Evolutionary conservation across 1,139 yeast genomes (phyloP), one percentile per base, ranked within the genome.

Genomic region (Hansenula sp.): DNA sequence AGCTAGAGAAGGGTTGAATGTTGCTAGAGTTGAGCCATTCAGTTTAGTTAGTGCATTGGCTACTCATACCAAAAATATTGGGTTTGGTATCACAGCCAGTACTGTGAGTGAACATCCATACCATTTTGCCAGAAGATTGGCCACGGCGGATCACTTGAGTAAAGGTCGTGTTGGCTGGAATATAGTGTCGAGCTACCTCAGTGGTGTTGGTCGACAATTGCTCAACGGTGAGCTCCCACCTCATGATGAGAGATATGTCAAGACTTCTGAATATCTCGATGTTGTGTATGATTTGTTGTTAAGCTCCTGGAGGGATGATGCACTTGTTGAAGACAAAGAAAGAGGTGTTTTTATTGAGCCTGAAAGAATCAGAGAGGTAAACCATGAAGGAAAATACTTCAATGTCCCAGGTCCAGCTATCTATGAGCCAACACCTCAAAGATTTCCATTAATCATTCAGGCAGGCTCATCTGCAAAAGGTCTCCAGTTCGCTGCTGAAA

Each of bases 401-500:
- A 63, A 52, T 6, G 72, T 69, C 11, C 71, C 70, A 2, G 73
- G 72, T 0, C 72, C 72, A 4, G 54, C 50, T 37, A 62, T 68
- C 33, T 58, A 66, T 13, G 63, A 63, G 32, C 73, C 72, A 15
- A 62, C 70, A 13, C 67, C 68, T n/a, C 74, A 68, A 47, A 63
- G 72, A 51, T 51, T 69, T n/a, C 74, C 74, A 1, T 67, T 68
- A 3, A 58, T 71, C 36, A 58, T 71, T 34, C 76, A 71, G 52
- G 76, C 76, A 2, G 76, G 76, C 11, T 64, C 72, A 15, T 70
- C 74, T 0, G 53, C 63, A 15, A 62, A 63, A 16, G 76, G 76
- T 15, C 64, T 62, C 43, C 64, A 66, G 9, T 66, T 67, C 55
- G 74, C 74, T 11, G 74, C 75, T 15, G 62, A 62, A 46, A 64